These are phyloP conservation scores for Ceratobasidium sp. DNA, from an alignment of 1,284 basidiomycete species.

Conservation along the genomic window DNA sequence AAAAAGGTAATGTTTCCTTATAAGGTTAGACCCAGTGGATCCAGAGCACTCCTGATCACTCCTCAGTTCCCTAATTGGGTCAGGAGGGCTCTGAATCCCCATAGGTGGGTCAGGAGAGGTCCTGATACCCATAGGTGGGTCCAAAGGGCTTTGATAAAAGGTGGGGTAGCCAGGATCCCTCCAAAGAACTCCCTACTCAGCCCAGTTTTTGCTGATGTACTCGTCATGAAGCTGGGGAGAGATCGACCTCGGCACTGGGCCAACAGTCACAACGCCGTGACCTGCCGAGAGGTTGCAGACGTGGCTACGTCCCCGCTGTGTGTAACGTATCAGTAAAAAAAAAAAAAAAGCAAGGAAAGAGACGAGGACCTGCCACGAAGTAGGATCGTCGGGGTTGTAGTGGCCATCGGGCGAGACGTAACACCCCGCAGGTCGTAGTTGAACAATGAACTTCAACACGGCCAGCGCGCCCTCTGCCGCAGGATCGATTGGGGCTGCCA, in stretches of 20 bases:
- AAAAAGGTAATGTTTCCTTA: too few relatives aligned
- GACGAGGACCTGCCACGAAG: neutral
- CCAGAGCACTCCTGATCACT: too few relatives aligned
- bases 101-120: too few relatives aligned
- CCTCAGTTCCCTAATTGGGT: too few relatives aligned
- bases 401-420: neutral
- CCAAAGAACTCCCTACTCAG: too few relatives aligned
- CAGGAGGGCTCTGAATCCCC: too few relatives aligned
- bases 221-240: too few relatives aligned
- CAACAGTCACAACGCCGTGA: neutral
- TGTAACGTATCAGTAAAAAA: neutral
- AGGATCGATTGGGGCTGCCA: neutral
- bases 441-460: neutral
- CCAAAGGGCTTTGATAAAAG: too few relatives aligned
- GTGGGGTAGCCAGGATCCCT: too few relatives aligned
- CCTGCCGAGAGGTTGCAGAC: neutral
- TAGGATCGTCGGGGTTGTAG: neutral
- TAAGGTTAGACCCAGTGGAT: too few relatives aligned
- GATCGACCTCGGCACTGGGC: neutral
- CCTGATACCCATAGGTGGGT: too few relatives aligned
- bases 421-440: neutral
- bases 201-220: too few relatives aligned
- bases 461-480: neutral
- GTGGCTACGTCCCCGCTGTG: neutral
- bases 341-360: neutral